phyloP scores from a whole-genome alignment of 345 rosid species.

The Eutrema japonicum region DNA sequence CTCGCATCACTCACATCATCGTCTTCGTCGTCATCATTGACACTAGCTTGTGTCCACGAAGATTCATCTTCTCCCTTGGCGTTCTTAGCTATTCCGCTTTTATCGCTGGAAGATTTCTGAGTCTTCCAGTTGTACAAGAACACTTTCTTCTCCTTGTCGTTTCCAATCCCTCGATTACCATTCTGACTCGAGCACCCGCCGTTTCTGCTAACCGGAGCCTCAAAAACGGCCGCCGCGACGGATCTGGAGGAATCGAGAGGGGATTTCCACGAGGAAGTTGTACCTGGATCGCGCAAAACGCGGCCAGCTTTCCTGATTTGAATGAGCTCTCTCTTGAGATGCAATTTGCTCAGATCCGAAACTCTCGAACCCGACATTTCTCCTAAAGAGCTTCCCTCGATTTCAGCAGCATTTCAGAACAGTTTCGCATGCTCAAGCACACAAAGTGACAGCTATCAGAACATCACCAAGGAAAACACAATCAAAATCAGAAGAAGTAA shows the following conservation, averaged over 20 bases:
- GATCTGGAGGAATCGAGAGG: conserved; percentile 77
- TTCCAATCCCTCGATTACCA: conserved; percentile 28
- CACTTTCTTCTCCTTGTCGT: conserved; percentile 61
- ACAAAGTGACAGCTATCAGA: background rate
- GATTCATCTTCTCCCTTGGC: conserved; percentile 50
- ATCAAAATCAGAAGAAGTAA: conserved; percentile 18
- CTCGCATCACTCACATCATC: conserved; percentile 75
- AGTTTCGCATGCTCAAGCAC: conserved; percentile 10
- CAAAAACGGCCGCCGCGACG: conserved; percentile 41
- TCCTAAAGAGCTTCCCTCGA: background rate
- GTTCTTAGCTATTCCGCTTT: conserved; percentile 49
- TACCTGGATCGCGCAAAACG: conserved; percentile 89
- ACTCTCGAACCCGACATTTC: conserved; percentile 65
- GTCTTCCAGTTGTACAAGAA: conserved; percentile 83
- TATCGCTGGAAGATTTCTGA: conserved; percentile 64
- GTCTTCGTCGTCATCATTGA: conserved; percentile 38
- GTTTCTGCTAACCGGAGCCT: conserved; percentile 39
- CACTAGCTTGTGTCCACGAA: conserved; percentile 61
- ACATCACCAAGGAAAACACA: conserved; percentile 9
- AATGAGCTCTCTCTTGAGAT: conserved; percentile 84
- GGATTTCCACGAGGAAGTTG: conserved; percentile 81
- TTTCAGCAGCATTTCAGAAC: conserved; percentile 28
- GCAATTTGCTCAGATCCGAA: conserved; percentile 72
- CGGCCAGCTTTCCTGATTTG: conserved; percentile 93
- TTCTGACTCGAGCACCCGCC: conserved; percentile 36